Base-by-base conservation (phyloP, 2,329 filamentous ascomycete species). In the Scedosporium dehoogii region DNA sequence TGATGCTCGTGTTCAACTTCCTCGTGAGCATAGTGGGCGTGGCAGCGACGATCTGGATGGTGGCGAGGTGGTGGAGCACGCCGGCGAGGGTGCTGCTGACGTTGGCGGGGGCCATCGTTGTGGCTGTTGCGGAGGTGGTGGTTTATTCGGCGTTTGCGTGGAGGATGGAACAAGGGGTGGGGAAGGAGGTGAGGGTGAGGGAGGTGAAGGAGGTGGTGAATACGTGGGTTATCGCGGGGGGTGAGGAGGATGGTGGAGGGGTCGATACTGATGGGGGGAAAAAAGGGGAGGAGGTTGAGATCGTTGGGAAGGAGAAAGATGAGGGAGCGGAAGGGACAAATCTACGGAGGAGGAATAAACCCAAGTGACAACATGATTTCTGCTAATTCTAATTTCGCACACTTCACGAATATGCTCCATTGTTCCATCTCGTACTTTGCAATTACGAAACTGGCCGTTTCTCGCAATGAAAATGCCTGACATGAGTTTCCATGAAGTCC, bases 1-100 rank as follows among this genome's bases (percentile, higher is more conserved):
- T 94, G 63, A 86, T 89, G 51, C 79, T 97, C 6, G 91, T 97
- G 60, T 81, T 96, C 69, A 99, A 97, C 73, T 91, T 97, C 59
- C 76, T 97, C 46, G 80, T 96, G 61, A 96, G 91, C 60, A 89
- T 97, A 61, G 77, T 93, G 2, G 90, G 92, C 55, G 89, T 89
- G 59, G 88, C 86, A 2, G 85, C 82, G 2, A 90, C 89, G 6
- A 81, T 94, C 41, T 94, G 90, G 90, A 80, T 92, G n/a, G 82
- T 83, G 16, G 88, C 88, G 1, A 80, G 86, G 59, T 90, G 89
- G 81, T 93, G 89, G 90, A 87, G 81, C 65, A 82, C 87, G 1
- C 85, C 89, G 0, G 81, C 85, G 53, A 78, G 90, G 27, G 70
- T 94, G 64, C 87, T 89, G 46, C 73, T 92, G 59, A 88, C 88